Evolutionary conservation across 1,284 basidiomycete species (phyloP).

Genomic region (Sparassis latifolia): DNA sequence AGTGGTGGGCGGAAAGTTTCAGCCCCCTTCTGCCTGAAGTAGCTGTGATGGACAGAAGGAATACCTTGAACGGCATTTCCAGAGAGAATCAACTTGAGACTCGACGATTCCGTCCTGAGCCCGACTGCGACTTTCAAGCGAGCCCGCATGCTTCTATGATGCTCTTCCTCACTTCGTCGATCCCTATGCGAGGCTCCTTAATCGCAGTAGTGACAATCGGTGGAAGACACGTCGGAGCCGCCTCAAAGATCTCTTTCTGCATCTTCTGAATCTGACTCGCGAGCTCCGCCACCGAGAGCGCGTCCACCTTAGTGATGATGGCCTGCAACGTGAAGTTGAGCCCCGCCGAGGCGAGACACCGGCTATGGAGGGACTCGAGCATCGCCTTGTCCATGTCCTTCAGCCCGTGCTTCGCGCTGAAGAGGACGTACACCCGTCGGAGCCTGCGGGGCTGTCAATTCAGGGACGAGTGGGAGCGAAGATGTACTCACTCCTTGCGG

Average conservation of each 20-base stretch:
- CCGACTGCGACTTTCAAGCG: not conserved
- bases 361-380: slow-evolving; percentile 45
- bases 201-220: slow-evolving; percentile 52
- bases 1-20: too few relatives aligned
- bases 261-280: slow-evolving; percentile 26
- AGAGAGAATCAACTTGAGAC: too few relatives aligned
- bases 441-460: slow-evolving; percentile 37
- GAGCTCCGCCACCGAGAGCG: slow-evolving; percentile 29
- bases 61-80: too few relatives aligned
- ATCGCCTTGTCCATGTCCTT: slow-evolving; percentile 52
- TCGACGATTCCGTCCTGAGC: too few relatives aligned
- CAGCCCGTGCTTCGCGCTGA: slow-evolving; percentile 61
- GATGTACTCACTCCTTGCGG: slow-evolving; percentile 47
- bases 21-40: too few relatives aligned
- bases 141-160: slow-evolving; percentile 50
- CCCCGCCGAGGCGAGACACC: slow-evolving; percentile 29
- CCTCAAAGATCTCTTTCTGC: slow-evolving; percentile 36
- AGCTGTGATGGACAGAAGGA: too few relatives aligned
- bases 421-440: slow-evolving; percentile 59
- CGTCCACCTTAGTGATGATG: slow-evolving; percentile 66
- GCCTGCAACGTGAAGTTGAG: slow-evolving; percentile 55
- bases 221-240: slow-evolving; percentile 55
- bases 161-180: slow-evolving; percentile 48
- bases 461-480: not conserved
- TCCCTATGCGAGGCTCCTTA: slow-evolving; percentile 44